These are phyloP conservation scores for Flammula alnicola DNA, from an alignment of 1,284 basidiomycete species.

Conservation along the genomic window DNA sequence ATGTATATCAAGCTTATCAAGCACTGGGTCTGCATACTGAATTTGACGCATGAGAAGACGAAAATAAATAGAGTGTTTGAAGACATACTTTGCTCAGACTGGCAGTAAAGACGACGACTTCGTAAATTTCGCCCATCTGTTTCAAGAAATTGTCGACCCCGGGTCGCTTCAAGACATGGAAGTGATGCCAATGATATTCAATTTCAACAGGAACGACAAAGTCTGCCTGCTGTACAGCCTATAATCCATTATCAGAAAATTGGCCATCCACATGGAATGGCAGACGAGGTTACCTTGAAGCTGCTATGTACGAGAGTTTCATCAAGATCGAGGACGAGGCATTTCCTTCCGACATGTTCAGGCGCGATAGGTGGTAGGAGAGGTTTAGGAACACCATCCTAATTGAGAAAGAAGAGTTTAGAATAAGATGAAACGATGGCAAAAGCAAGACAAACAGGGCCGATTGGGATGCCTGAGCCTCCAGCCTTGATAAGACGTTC, in stretches of 20 bases:
- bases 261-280: background rate
- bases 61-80: constrained; percentile 8
- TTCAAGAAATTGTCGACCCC: constrained; percentile 97
- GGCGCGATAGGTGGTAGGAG: constrained; percentile 81
- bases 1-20: constrained; percentile 95
- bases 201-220: constrained; percentile 99
- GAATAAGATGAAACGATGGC: constrained; percentile 2
- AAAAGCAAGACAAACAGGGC: constrained; percentile 42
- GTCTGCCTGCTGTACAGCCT: constrained; percentile 97
- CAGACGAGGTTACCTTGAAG: constrained; percentile 68
- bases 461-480: constrained; percentile 56
- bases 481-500: constrained; percentile 53
- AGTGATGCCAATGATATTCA: constrained; percentile 97
- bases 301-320: constrained; percentile 95
- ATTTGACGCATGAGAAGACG: constrained; percentile 16
- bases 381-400: constrained; percentile 88
- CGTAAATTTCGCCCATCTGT: constrained; percentile 97
- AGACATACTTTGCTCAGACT: constrained; percentile 88
- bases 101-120: constrained; percentile 99
- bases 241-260: constrained; percentile 23
- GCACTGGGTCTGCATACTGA: constrained; percentile 96
- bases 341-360: constrained; percentile 85
- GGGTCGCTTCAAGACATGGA: constrained; percentile 98
- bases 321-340: constrained; percentile 92
- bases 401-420: constrained; percentile 5